phyloP scores from a whole-genome alignment of 345 rosid genomes.

The Raphanus raphanistrum region DNA sequence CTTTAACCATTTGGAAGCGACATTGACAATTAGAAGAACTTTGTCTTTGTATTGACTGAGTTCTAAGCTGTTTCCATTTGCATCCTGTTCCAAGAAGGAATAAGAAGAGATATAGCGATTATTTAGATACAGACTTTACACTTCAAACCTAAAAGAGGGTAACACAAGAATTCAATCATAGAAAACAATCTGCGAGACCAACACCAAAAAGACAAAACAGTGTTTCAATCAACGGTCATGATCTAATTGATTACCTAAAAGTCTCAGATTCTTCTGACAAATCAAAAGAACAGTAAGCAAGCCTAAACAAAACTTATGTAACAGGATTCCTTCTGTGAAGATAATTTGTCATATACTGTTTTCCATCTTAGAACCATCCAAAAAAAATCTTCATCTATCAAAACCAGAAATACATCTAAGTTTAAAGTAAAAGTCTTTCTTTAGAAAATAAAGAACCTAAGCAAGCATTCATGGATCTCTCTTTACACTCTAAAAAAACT shows the following conservation, averaged over 20 bases:
- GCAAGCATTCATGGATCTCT: too few species aligned
- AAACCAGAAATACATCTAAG: too few species aligned
- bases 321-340: too few species aligned
- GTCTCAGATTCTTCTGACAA: neutral
- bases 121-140: neutral
- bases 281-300: neutral
- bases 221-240: neutral
- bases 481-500: too few species aligned
- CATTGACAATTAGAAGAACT: slow-evolving; percentile 89
- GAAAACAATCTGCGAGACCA: neutral
- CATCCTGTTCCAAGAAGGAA: neutral
- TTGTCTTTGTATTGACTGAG: slow-evolving; percentile 60
- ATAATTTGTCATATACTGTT: too few species aligned
- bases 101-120: neutral
- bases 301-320: neutral
- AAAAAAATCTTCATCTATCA: too few species aligned
- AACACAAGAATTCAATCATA: neutral
- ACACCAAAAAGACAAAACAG: neutral
- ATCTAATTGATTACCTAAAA: neutral
- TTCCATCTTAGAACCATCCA: too few species aligned
- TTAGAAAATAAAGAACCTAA: too few species aligned
- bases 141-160: neutral
- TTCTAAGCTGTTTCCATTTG: neutral
- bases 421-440: too few species aligned
- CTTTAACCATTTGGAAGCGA: slow-evolving; percentile 88